Conservation (phyloP, 331 rosid species). For the Pyrus hybrid region DNA sequence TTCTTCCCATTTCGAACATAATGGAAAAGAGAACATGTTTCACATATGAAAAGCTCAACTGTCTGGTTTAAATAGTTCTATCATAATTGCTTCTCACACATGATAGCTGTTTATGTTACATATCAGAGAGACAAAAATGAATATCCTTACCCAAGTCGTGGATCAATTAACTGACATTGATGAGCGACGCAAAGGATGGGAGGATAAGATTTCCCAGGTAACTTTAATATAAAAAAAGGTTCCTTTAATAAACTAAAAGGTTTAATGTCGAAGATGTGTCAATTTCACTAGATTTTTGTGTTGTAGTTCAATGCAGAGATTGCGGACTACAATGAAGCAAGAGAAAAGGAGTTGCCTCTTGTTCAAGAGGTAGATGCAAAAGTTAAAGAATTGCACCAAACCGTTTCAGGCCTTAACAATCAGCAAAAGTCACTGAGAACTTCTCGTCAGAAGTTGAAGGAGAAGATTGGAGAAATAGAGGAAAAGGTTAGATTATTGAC, state of each 20-base stretch:
- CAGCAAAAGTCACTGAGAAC: slow-evolving; percentile 57
- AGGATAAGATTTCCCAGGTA: slow-evolving; percentile 53
- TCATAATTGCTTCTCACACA: neutral
- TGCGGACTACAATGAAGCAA: slow-evolving; percentile 43
- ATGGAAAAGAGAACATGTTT: neutral
- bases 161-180: slow-evolving; percentile 43
- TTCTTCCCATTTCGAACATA: neutral
- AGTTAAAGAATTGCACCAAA: slow-evolving; percentile 66
- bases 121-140: slow-evolving; percentile 49
- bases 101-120: neutral
- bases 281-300: slow-evolving; percentile 2
- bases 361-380: slow-evolving; percentile 63
- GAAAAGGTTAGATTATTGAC: slow-evolving; percentile 49
- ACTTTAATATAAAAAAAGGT: neutral
- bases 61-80: neutral
- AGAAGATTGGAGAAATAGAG: slow-evolving; percentile 57
- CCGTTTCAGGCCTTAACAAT: slow-evolving; percentile 53
- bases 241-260: neutral
- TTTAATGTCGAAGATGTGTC: neutral
- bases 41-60: neutral
- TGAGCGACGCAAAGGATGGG: slow-evolving; percentile 36
- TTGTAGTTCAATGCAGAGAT: slow-evolving; percentile 61
- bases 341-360: slow-evolving; percentile 62
- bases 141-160: slow-evolving; percentile 32
- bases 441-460: slow-evolving; percentile 53